Percentiles rank a stretch among this genome's conserved stretches.
These are phyloP conservation scores for Aspergillus indologenus DNA, from an alignment of 495 filamentous ascomycete species.

Conservation along the genomic window DNA sequence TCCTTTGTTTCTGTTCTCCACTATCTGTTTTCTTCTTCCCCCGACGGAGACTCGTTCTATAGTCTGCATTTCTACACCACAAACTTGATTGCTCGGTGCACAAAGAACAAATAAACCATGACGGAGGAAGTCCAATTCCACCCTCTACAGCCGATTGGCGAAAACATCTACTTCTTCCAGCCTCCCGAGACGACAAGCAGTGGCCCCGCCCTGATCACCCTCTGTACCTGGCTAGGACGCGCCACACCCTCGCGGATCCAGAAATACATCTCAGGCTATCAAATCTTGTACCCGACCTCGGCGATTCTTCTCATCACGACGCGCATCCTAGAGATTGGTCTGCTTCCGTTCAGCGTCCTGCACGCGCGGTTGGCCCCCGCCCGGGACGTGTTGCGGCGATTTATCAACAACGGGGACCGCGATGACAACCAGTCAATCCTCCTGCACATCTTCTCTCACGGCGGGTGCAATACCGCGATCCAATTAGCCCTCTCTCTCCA, in stretches of 20 bases:
- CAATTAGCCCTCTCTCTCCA: conserved; percentile 22
- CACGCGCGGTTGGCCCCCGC: conserved; percentile 24
- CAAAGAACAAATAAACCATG: too few species aligned
- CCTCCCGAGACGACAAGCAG: conserved; percentile 1
- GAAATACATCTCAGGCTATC: conserved; percentile 28
- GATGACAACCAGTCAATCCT: conserved; percentile 7
- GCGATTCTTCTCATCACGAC: conserved; percentile 30
- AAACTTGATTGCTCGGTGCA: too few species aligned
- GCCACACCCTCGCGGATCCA: conserved; percentile 29
- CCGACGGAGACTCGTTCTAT: too few species aligned
- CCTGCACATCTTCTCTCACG: conserved; percentile 32
- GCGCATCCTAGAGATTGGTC: conserved; percentile 15
- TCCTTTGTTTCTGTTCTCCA: too few species aligned
- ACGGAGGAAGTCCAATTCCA: too few species aligned
- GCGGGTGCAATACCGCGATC: conserved; percentile 25
- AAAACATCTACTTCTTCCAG: conserved; percentile 23
- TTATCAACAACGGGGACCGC: too few species aligned
- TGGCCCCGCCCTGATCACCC: conserved; percentile 22
- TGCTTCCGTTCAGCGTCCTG: conserved; percentile 21
- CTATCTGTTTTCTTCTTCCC: too few species aligned
- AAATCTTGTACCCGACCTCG: conserved; percentile 17
- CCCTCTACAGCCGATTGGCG: neutral
- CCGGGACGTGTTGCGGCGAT: conserved; percentile 12
- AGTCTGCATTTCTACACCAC: too few species aligned
- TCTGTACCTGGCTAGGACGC: conserved; percentile 31